Evolutionary conservation across 1,139 yeast genomes (phyloP), one percentile per base, ranked within the genome.

Genomic region (Geotrichum bryndzae): DNA sequence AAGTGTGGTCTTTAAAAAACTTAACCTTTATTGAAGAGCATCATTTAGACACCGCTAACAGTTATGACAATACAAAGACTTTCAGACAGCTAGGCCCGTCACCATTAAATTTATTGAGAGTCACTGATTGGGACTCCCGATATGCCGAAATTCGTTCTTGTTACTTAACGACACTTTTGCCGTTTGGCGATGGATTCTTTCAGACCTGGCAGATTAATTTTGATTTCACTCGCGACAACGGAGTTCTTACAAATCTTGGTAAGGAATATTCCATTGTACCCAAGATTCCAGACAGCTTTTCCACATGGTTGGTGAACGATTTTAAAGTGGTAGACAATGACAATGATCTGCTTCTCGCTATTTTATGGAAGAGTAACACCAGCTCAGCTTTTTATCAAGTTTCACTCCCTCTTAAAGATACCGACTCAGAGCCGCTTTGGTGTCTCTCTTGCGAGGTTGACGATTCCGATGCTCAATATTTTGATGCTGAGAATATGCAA

Each of bases 281-380:
- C 2, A 56, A 66, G 53, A 72, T 74, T 0, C 73, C 74, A 5
- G 74, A 74, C 52, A 65, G 75, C 1, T 75, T 75, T n/a, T 74
- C 82, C 0, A 74, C 81, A 56, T 85, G 89, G 89, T 72, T 78
- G 3, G 72, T 80, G 35, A 73, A 76, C 35, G 82, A 74, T 63
- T 74, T 73, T 66, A 67, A 61, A 54, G 27, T 57, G 15, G 46
- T 45, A 2, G 58, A 59, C 1, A 51, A 52, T 22, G 38, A 53
- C 11, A 65, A 64, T 23, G 72, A 73, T 61, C 57, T 60, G 31
- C 53, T 68, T 54, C 66, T 80, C 6, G 73, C 77, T 68, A 74
- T 83, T 1, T 74, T 86, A 52, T 85, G 89, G 89, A 86, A 86
- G 68, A 84, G 88, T 63, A 86, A 86, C 65, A 81, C 83, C 1